Percentiles rank a stretch among this genome's conserved stretches.
These are phyloP conservation scores for Wickerhamiella alocasiicola DNA, from an alignment of 805 yeast genomes.

Conservation along the genomic window DNA sequence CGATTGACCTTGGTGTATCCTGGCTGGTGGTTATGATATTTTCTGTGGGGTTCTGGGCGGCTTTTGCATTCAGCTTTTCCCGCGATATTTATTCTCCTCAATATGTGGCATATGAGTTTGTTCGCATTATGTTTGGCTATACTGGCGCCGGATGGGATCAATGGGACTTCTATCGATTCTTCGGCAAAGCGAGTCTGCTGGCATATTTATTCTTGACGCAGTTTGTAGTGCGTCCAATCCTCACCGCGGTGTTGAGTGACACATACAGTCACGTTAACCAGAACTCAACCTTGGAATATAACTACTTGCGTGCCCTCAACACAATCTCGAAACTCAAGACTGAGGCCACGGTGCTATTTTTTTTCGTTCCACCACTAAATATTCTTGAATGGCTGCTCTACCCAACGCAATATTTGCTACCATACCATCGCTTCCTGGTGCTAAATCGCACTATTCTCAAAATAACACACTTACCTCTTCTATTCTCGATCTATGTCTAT, in stretches of 20 bases:
- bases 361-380: slow-evolving; percentile 30
- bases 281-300: slow-evolving; percentile 30
- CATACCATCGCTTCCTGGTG: slow-evolving; percentile 24
- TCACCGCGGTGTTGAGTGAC: slow-evolving; percentile 40
- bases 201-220: slow-evolving; percentile 43
- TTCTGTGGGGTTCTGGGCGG: slow-evolving; percentile 43
- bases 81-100: slow-evolving; percentile 32
- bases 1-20: slow-evolving; percentile 38
- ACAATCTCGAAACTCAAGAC: slow-evolving; percentile 29
- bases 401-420: slow-evolving; percentile 25
- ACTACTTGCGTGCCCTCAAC: slow-evolving; percentile 29
- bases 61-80: slow-evolving; percentile 39
- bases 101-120: slow-evolving; percentile 39
- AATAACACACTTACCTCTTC: slow-evolving; percentile 29
- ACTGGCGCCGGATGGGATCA: slow-evolving; percentile 50
- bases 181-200: slow-evolving; percentile 37
- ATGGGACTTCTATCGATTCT: slow-evolving; percentile 37
- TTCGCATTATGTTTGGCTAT: slow-evolving; percentile 43
- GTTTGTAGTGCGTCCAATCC: slow-evolving; percentile 41
- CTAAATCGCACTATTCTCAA: slow-evolving; percentile 28
- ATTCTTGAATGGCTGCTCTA: slow-evolving; percentile 26
- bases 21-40: slow-evolving; percentile 37
- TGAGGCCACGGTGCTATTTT: slow-evolving; percentile 28
- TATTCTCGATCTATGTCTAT: slow-evolving; percentile 26
- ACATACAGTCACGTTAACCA: slow-evolving; percentile 27